A percentile compares a stretch with the other conserved stretches of the same genome.
Conservation (phyloP, 805 yeast species). For the Candida loeiensis region DNA sequence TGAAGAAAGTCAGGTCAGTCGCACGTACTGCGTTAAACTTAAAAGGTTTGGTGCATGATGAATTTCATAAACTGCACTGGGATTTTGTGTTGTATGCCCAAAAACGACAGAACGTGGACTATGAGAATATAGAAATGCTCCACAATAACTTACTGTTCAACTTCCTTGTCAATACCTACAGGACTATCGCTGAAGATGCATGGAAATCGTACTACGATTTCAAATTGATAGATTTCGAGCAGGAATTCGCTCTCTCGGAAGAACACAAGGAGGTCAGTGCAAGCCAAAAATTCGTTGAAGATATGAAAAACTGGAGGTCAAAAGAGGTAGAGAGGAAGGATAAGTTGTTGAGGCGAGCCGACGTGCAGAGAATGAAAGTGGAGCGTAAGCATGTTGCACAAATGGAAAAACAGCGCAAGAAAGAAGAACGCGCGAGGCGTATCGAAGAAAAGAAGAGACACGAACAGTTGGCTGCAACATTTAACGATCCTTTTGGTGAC, state of each 20-base stretch:
- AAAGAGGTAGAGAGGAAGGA: conserved; percentile 14
- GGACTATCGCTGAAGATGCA: conserved; percentile 37
- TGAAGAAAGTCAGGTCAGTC: conserved; percentile 14
- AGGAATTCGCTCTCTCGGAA: conserved; percentile 19
- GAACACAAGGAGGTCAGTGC: conserved; percentile 16
- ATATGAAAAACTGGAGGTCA: conserved; percentile 14
- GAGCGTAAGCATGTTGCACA: conserved; percentile 7
- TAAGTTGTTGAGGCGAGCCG: conserved; percentile 9
- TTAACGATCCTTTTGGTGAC: conserved; percentile 15
- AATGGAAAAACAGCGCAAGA: conserved; percentile 10
- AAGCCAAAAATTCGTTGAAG: conserved; percentile 12
- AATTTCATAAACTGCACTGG: conserved; percentile 28
- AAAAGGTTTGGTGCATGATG: conserved; percentile 38
- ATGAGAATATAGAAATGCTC: conserved; percentile 39
- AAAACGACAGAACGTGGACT: conserved; percentile 35
- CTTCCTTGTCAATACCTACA: conserved; percentile 35
- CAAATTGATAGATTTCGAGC: conserved; percentile 39
- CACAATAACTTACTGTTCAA: conserved; percentile 42
- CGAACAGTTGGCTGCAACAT: conserved; percentile 13
- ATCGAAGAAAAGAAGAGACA: conserved; percentile 14
- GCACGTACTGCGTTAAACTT: conserved; percentile 22
- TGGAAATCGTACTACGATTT: conserved; percentile 40
- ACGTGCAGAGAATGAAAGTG: conserved; percentile 11
- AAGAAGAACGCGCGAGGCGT: conserved; percentile 7
- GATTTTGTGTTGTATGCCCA: conserved; percentile 21